Conservation (phyloP, 345 rosid species). For the Ceriops decandra region DNA sequence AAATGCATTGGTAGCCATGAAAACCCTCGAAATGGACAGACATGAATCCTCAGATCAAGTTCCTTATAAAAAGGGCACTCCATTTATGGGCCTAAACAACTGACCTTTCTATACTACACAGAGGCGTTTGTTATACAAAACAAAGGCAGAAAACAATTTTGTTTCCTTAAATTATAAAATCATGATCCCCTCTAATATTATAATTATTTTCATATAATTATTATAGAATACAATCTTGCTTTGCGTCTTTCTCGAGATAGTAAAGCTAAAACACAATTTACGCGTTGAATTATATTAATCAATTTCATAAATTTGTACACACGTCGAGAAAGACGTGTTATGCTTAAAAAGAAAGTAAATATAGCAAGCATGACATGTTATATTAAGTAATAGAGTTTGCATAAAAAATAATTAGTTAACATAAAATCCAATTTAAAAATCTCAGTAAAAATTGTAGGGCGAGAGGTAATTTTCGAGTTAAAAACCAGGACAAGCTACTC, state of each 20-base stretch:
- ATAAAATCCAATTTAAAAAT: no score
- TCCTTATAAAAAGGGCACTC: conserved; percentile 2
- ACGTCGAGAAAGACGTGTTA: no score
- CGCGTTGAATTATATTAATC: background rate
- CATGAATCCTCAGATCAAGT: background rate
- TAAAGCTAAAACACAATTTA: background rate
- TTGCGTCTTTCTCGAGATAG: background rate
- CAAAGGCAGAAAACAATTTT: background rate
- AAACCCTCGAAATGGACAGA: background rate
- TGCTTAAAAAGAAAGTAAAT: no score
- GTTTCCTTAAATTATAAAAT: background rate
- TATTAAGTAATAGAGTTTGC: no score
- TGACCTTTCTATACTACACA: background rate
- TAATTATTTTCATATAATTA: no score
- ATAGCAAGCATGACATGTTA: no score
- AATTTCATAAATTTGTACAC: no score
- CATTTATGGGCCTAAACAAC: background rate
- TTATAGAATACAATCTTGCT: no score
- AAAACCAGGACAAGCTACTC: background rate
- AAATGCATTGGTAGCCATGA: background rate
- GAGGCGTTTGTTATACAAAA: conserved; percentile 1
- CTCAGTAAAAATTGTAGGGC: no score
- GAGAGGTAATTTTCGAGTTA: background rate
- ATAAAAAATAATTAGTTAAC: no score
- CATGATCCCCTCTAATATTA: no score